phyloP scores from a whole-genome alignment of 2,329 filamentous ascomycete species.

The Hypoxylon sp. region DNA sequence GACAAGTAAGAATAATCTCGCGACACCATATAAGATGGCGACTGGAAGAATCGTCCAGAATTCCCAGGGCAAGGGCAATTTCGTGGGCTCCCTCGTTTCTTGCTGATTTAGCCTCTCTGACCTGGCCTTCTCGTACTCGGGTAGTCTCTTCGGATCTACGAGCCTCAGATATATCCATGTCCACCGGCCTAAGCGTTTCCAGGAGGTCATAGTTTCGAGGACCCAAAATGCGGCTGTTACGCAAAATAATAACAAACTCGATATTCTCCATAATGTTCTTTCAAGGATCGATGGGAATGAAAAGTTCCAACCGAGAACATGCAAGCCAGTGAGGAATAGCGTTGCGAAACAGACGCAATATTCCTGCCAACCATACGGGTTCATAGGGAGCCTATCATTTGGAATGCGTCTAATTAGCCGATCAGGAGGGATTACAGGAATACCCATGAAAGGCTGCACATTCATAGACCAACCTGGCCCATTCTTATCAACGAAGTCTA shows the following conservation, averaged over 20 bases:
- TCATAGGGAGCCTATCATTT: conserved; percentile 3
- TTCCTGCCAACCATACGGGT: conserved; percentile 3
- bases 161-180: conserved; percentile 7
- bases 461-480: conserved; percentile 2
- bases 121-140: conserved; percentile 3
- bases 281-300: not conserved
- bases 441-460: conserved; percentile 6
- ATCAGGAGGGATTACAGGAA: not conserved
- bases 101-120: conserved; percentile 1
- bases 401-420: not conserved
- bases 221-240: not conserved
- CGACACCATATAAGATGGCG: conserved; percentile 3
- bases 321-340: not conserved
- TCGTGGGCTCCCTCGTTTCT: conserved; percentile 1
- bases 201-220: not conserved
- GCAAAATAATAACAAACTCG: not conserved
- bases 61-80: conserved; percentile 6
- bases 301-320: conserved; percentile 3
- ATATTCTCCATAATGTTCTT: conserved; percentile 1
- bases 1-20: conserved; percentile 7
- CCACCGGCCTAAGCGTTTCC: conserved; percentile 7
- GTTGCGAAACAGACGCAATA: conserved; percentile 6
- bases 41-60: conserved; percentile 9
- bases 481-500: conserved; percentile 4
- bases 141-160: not conserved